Evolutionary conservation across 139 green algal genomes (phyloP).

Genomic region (Chlorella sp.): DNA sequence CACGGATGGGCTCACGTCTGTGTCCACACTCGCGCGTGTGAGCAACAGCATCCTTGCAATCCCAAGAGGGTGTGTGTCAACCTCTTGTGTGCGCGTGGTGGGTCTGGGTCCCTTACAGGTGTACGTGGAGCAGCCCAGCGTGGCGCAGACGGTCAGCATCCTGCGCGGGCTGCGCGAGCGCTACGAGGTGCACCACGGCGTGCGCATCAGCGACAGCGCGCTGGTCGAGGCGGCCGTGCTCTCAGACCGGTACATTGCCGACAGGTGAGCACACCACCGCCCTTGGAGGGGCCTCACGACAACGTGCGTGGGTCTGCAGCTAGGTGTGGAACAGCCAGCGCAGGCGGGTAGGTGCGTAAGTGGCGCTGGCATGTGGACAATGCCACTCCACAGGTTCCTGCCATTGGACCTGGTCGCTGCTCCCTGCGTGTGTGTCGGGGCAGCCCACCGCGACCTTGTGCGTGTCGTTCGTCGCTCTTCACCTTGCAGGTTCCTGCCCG

Average conservation of each 20-base stretch:
- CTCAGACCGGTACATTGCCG: constrained; percentile 83
- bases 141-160: constrained; percentile 93
- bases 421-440: background rate
- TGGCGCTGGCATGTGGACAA: background rate
- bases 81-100: background rate
- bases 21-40: no score
- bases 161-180: constrained; percentile 88
- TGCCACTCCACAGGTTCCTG: background rate
- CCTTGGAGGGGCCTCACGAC: no score
- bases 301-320: no score
- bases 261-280: constrained; percentile 32
- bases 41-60: no score
- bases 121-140: constrained; percentile 87
- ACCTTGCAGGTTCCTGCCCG: constrained; percentile 63
- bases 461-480: background rate
- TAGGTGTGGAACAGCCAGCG: background rate
- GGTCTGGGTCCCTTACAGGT: constrained; percentile 54
- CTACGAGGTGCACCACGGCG: constrained; percentile 98
- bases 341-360: no score
- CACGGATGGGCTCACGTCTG: no score
- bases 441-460: background rate
- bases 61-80: no score
- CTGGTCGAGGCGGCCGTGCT: constrained; percentile 92
- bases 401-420: background rate
- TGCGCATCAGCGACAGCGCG: constrained; percentile 91